Evolutionary conservation across 106 monocot genomes (phyloP).

Genomic region (Allium sativum): DNA sequence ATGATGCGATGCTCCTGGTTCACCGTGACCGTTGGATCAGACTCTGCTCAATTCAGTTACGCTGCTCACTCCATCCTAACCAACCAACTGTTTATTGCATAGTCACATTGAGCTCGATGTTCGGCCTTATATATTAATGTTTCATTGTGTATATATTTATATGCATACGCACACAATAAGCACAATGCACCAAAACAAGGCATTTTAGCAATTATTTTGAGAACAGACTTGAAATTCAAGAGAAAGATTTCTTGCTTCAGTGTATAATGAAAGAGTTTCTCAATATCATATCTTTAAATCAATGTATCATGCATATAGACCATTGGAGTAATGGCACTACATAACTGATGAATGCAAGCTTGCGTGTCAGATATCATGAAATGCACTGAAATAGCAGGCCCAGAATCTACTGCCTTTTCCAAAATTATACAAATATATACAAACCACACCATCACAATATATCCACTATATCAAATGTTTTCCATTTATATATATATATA

Average conservation of each 20-base stretch:
- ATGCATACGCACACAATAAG: not conserved
- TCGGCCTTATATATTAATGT: not conserved
- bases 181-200: not conserved
- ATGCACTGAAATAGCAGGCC: slow-evolving; percentile 6
- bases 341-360: not conserved
- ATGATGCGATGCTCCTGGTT: not conserved
- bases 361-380: not conserved
- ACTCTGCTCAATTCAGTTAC: slow-evolving; percentile 6
- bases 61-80: not conserved
- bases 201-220: not conserved
- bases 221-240: not conserved
- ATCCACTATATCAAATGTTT: not conserved
- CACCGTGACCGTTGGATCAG: not conserved
- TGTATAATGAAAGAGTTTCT: not conserved
- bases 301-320: not conserved
- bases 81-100: not conserved
- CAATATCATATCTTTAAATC: no score
- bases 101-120: not conserved
- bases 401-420: slow-evolving; percentile 6
- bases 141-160: no score
- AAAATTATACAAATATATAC: not conserved
- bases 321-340: not conserved
- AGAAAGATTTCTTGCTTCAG: not conserved
- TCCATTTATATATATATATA: slow-evolving; percentile 3
- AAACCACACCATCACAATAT: not conserved